Conservation (phyloP, 31 red algal species). For the Porphyra umbilicalis region DNA sequence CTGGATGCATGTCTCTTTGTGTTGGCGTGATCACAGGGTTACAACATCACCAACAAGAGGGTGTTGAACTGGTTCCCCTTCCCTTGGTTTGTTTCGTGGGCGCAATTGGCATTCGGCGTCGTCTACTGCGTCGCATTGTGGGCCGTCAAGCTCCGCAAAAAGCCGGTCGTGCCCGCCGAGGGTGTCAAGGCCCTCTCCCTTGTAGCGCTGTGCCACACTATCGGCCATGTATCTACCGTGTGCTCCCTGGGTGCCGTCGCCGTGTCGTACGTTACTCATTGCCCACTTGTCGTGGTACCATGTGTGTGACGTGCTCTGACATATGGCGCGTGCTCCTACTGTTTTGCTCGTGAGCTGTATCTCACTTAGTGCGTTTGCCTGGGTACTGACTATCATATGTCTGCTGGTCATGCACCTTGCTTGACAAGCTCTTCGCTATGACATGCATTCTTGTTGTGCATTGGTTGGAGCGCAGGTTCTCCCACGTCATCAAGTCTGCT, state of each 20-base stretch:
- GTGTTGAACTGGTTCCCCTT: constrained; percentile 82
- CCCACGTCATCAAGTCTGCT: constrained; percentile 96
- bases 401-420: no score
- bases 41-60: constrained; percentile 99
- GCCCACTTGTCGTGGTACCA: not conserved
- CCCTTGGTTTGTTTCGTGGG: constrained; percentile 86
- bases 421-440: no score
- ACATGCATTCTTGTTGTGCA: no score
- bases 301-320: no score
- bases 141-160: constrained; percentile 54
- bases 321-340: no score
- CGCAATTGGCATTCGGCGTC: constrained; percentile 78
- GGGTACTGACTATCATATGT: no score
- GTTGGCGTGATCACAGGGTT: constrained; percentile 1
- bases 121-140: constrained; percentile 73
- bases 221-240: constrained; percentile 89
- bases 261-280: constrained; percentile 10
- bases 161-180: constrained; percentile 49
- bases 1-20: not conserved
- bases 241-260: constrained; percentile 69
- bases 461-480: constrained; percentile 60
- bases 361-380: no score
- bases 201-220: constrained; percentile 59
- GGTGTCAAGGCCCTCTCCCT: constrained; percentile 59
- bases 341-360: no score